Evolutionary conservation across 768 basidiomycete species (phyloP), one percentile per base, ranked within the genome.

Genomic region (Mycena crocata): DNA sequence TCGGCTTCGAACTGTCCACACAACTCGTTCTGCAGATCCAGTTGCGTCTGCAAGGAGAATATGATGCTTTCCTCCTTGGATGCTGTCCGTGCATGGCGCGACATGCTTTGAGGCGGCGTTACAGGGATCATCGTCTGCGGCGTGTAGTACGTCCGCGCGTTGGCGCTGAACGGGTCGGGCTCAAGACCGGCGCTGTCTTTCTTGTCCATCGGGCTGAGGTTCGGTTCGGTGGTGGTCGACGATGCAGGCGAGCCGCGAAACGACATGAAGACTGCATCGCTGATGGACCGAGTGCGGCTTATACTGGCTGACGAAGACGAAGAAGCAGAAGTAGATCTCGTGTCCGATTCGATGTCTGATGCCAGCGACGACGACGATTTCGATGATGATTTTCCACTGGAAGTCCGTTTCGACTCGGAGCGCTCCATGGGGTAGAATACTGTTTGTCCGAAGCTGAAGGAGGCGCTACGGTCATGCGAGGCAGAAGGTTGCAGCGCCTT

Each of bases 1-100:
- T 95, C 93, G 32, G 88, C 81, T 75, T 93, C 91, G 72, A 89
- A 94, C 73, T 95, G 93, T 3, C 84, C 82, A 64, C 89, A 91
- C 12, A 95, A 71, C 72, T 93, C 93, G 21, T 84, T 87, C 76
- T 91, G 89, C 19, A 94, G 73, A 13, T 90, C 85, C 35, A 95
- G 81, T 70, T 93, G 90, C 0, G 92, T 90, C 73, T 92, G 90
- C 37, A 95, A 80, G 1, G 88, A 91, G 75, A 87, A 88, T 34
- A 94, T 92, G 35, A 92, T 76, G 71, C 84, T 89, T 60, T 93
- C 91, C 64, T 93, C 92, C 64, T 88, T 89, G 8, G 91, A 93
- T 0, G 90, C 85, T 60, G 83, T 89, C 31, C 91, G 85, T 5
- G 79, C 78, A 68, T 91, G 91, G 5, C 72, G 72, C 12, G 74